These are phyloP conservation scores for Kodamaea fukazawae DNA, from an alignment of 805 yeast species.

Conservation along the genomic window DNA sequence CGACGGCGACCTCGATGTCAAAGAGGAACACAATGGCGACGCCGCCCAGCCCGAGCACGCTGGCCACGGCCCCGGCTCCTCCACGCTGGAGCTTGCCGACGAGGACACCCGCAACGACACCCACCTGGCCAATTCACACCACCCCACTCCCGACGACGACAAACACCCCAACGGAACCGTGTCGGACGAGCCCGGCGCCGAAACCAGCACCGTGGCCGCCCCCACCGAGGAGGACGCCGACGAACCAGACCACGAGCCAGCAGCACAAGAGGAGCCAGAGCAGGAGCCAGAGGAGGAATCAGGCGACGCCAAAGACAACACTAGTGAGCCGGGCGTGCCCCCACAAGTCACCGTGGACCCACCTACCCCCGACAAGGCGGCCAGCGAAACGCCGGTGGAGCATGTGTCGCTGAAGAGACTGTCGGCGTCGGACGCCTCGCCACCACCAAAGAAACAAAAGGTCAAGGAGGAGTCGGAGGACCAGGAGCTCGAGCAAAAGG, in stretches of 20 bases:
- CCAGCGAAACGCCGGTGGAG: too few relatives aligned
- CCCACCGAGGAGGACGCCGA: conserved; percentile 45
- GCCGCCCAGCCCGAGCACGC: too few relatives aligned
- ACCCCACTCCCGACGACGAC: conserved; percentile 10
- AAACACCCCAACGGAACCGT: conserved; percentile 1
- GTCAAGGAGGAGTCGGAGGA: conserved; percentile 11
- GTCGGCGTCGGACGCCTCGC: not conserved
- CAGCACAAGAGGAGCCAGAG: too few relatives aligned
- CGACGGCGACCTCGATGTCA: not conserved
- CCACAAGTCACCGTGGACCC: too few relatives aligned
- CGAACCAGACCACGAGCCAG: not conserved
- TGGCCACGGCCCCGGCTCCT: too few relatives aligned
- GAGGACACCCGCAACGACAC: too few relatives aligned
- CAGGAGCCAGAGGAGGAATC: too few relatives aligned
- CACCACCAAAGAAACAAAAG: not conserved
- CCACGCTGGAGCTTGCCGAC: too few relatives aligned
- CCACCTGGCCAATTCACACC: not conserved
- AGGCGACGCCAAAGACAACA: not conserved
- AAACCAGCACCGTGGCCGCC: not conserved
- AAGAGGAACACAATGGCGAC: not conserved
- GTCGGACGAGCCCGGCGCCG: conserved; percentile 1
- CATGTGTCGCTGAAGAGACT: too few relatives aligned
- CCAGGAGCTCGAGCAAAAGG: conserved; percentile 11
- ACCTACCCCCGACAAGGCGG: too few relatives aligned
- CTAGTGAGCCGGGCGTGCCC: too few relatives aligned